Conservation (phyloP, 2,329 filamentous ascomycete species). For the Cryphonectria naterciae region DNA sequence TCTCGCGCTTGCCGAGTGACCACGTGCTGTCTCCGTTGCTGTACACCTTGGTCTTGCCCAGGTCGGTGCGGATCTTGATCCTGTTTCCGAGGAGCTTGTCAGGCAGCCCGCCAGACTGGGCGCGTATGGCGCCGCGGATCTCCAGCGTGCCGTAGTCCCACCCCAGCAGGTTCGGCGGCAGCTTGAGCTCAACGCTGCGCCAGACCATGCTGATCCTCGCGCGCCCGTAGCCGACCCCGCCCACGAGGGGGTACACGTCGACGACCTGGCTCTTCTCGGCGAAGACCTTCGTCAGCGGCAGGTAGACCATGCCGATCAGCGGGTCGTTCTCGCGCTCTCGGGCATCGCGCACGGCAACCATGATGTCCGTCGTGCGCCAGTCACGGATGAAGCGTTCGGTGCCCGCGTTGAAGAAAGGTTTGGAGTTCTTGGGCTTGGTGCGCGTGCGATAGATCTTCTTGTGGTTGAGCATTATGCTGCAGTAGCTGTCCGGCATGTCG, state of each 20-base stretch:
- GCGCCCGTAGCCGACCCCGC: slow-evolving; percentile 74
- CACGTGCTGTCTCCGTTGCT: slow-evolving; percentile 53
- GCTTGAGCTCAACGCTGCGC: slow-evolving; percentile 67
- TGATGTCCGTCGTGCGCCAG: slow-evolving; percentile 69
- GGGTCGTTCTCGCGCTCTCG: slow-evolving; percentile 72
- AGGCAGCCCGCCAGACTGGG: slow-evolving; percentile 48
- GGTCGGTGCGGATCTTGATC: slow-evolving; percentile 62
- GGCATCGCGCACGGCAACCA: slow-evolving; percentile 69
- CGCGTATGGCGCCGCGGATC: slow-evolving; percentile 56
- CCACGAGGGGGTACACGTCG: slow-evolving; percentile 67
- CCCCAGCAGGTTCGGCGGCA: slow-evolving; percentile 62
- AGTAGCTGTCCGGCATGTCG: slow-evolving; percentile 71
- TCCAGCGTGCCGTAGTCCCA: slow-evolving; percentile 76
- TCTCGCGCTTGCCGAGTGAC: slow-evolving; percentile 51
- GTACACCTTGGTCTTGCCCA: slow-evolving; percentile 63
- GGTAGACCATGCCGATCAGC: slow-evolving; percentile 70
- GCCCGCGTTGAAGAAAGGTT: slow-evolving; percentile 79
- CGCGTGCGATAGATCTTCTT: slow-evolving; percentile 70
- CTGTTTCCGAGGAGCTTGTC: slow-evolving; percentile 52
- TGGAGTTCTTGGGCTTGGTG: slow-evolving; percentile 77
- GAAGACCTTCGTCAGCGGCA: slow-evolving; percentile 67
- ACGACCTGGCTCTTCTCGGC: slow-evolving; percentile 66
- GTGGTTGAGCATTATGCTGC: slow-evolving; percentile 75
- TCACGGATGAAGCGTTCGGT: slow-evolving; percentile 74
- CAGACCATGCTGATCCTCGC: slow-evolving; percentile 73